Evolutionary conservation across 495 filamentous ascomycete genomes (phyloP).

Genomic region (Hyaloscypha bicolor): DNA sequence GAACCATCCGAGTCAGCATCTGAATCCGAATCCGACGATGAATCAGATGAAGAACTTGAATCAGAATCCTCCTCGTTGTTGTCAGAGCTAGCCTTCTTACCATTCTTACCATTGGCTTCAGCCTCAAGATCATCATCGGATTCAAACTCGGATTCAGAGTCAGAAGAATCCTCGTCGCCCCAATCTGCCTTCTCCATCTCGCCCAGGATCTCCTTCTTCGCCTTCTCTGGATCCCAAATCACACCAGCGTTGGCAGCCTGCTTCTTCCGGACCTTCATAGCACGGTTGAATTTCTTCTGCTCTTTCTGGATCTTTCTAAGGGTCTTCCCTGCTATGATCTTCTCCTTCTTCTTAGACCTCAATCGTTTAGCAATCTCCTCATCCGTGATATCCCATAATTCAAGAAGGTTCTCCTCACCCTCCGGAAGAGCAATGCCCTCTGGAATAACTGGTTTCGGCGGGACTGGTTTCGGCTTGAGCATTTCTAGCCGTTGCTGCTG

Average conservation of each 20-base stretch:
- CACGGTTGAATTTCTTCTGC: conserved; percentile 26
- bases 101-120: conserved; percentile 15
- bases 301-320: conserved; percentile 35
- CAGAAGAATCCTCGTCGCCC: conserved; percentile 3
- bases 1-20: conserved; percentile 7
- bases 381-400: conserved; percentile 40
- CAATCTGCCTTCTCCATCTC: conserved; percentile 2
- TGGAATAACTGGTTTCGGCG: conserved; percentile 38
- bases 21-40: conserved; percentile 2
- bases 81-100: conserved; percentile 14
- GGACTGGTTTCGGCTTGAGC: conserved; percentile 32
- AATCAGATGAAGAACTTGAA: not conserved
- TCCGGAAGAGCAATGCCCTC: conserved; percentile 34
- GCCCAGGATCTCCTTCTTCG: conserved; percentile 20
- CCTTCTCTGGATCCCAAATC: conserved; percentile 20
- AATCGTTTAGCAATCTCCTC: conserved; percentile 34
- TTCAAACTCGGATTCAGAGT: conserved; percentile 8
- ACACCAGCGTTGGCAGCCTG: conserved; percentile 17
- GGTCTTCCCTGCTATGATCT: conserved; percentile 32
- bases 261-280: conserved; percentile 29
- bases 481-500: conserved; percentile 38
- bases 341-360: conserved; percentile 30
- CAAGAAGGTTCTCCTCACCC: conserved; percentile 39
- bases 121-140: not conserved
- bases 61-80: not conserved